Conservation (phyloP, 73 alveolate species). For the Urostyla sp. region DNA sequence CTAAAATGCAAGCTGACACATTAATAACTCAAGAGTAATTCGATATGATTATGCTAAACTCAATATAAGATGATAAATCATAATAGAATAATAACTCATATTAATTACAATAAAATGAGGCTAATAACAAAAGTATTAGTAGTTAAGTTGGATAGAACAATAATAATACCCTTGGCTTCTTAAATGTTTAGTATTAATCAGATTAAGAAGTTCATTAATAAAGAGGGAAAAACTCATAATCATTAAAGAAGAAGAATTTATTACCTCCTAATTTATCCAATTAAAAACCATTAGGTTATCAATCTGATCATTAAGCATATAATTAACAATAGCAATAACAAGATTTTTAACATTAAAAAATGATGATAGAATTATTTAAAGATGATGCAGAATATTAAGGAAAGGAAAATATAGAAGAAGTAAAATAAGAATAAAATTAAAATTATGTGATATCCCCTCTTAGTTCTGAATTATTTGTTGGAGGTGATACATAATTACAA, state of each 20-base stretch:
- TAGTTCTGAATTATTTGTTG: no score
- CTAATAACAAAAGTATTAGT: neutral
- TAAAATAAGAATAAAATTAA: no score
- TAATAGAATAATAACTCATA: neutral
- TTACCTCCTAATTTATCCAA: neutral
- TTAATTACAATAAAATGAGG: neutral
- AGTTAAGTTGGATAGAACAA: neutral
- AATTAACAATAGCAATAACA: neutral
- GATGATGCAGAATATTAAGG: constrained; percentile 44
- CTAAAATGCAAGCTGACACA: neutral
- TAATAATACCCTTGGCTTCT: neutral
- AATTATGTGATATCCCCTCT: no score
- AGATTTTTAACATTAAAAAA: neutral
- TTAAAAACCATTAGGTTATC: neutral
- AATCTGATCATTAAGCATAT: neutral
- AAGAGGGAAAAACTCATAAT: no score
- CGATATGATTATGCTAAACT: constrained; percentile 55
- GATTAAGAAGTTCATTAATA: constrained; percentile 35
- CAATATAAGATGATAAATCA: constrained; percentile 15
- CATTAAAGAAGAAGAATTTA: constrained; percentile 21
- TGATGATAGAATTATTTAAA: constrained; percentile 16
- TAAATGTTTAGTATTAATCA: constrained; percentile 25
- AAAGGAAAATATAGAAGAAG: no score
- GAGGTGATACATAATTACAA: no score
- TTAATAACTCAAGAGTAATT: constrained; percentile 30